Percentiles rank a stretch among this genome's conserved stretches.
Evolutionary conservation across 345 rosid genomes (phyloP).

Genomic region (Anastatica hierochuntica): DNA sequence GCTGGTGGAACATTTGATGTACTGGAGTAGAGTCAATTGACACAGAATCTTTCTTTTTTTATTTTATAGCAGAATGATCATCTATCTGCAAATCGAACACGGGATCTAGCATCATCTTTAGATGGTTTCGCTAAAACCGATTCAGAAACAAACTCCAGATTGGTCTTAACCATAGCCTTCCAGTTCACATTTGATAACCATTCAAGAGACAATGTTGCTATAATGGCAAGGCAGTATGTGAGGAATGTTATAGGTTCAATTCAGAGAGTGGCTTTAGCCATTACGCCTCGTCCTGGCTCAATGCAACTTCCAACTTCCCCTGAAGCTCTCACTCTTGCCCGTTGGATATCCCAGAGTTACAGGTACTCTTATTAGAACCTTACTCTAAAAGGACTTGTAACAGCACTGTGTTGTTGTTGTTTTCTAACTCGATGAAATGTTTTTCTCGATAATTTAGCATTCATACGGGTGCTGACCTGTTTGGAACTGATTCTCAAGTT

Average conservation of each 20-base stretch:
- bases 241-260: slow-evolving; percentile 82
- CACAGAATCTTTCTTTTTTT: no score
- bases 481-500: not conserved
- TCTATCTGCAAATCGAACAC: slow-evolving; percentile 45
- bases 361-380: slow-evolving; percentile 30
- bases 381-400: not conserved
- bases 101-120: slow-evolving; percentile 85
- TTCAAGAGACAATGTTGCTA: slow-evolving; percentile 72
- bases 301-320: slow-evolving; percentile 29
- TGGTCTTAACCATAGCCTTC: slow-evolving; percentile 88
- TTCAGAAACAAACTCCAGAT: slow-evolving; percentile 48
- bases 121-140: slow-evolving; percentile 60
- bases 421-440: no score
- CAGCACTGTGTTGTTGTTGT: not conserved
- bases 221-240: slow-evolving; percentile 92
- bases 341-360: slow-evolving; percentile 72
- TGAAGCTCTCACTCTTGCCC: slow-evolving; percentile 76
- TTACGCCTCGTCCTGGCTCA: slow-evolving; percentile 40
- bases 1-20: no score
- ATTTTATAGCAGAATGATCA: slow-evolving; percentile 39
- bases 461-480: not conserved
- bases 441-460: not conserved
- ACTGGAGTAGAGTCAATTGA: no score
- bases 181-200: slow-evolving; percentile 83
- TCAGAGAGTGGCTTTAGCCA: slow-evolving; percentile 96